These are phyloP conservation scores for Sorghum bicolor DNA, from an alignment of 176 grass and related monocot species.

Conservation along the genomic window Sorghum_bicolor_NCBIv3 NC_012872.2:66707001-66707500, in stretches of 20 bases:
- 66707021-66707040: neutral
- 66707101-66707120: too few species aligned
- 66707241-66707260: neutral
- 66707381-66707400: neutral
- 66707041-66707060: neutral
- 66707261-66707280: neutral
- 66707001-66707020: neutral
- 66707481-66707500: neutral
- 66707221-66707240: neutral
- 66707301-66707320: neutral
- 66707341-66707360: neutral
- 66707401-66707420: neutral
- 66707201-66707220: neutral
- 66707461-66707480: neutral
- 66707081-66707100: too few species aligned
- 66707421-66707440: neutral
- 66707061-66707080: too few species aligned
- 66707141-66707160: neutral
- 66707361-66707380: neutral
- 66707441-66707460: neutral
- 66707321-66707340: neutral
- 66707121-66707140: too few species aligned
- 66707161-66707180: too few species aligned
- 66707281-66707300: neutral
- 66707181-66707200: neutral